These are phyloP conservation scores for Corylus avellana DNA, from an alignment of 306 rosid genomes.

Conservation along the genomic window DNA sequence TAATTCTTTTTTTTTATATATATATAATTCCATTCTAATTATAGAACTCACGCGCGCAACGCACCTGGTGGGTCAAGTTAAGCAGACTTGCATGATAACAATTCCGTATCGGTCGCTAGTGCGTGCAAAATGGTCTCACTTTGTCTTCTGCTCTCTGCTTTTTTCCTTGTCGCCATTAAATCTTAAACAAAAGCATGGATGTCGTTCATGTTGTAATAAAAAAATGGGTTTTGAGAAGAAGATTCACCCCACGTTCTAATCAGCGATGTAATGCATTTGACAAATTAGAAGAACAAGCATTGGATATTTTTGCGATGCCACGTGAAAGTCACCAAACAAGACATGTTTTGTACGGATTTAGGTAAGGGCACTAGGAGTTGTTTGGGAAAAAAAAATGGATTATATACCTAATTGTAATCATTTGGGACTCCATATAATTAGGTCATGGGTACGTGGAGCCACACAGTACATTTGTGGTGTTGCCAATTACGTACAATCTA, in stretches of 20 bases:
- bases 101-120: too few relatives aligned
- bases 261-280: slow-evolving; percentile 13
- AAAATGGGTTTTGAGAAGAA: neutral
- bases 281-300: neutral
- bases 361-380: too few relatives aligned
- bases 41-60: slow-evolving; percentile 7
- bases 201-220: neutral
- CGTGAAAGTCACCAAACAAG: neutral
- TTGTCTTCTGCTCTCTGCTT: neutral
- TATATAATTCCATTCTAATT: neutral
- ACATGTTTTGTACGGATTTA: too few relatives aligned
- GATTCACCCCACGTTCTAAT: slow-evolving; percentile 20
- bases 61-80: neutral
- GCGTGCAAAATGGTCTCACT: too few relatives aligned
- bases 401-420: too few relatives aligned
- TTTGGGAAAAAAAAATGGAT: too few relatives aligned
- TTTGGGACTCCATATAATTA: too few relatives aligned
- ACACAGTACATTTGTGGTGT: too few relatives aligned
- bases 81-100: neutral
- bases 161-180: neutral
- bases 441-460: too few relatives aligned
- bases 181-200: neutral
- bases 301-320: neutral
- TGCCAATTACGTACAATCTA: too few relatives aligned
- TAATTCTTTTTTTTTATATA: neutral